Evolutionary conservation across 2,329 filamentous ascomycete species (phyloP).

Genomic region (Beauveria medogensis): DNA sequence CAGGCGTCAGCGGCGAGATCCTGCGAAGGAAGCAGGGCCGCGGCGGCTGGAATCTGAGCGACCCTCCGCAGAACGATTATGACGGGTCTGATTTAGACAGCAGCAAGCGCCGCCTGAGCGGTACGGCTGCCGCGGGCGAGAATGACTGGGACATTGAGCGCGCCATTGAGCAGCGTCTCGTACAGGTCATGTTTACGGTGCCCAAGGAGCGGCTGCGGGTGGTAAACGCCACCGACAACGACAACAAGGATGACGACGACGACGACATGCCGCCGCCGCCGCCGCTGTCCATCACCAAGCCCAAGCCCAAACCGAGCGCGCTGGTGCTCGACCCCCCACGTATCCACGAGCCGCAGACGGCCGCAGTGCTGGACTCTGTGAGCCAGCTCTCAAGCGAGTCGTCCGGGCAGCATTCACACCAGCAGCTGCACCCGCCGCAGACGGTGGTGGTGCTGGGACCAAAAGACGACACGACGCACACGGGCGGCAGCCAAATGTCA

Average conservation of each 20-base stretch:
- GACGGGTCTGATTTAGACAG: neutral
- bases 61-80: slow-evolving; percentile 7
- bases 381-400: slow-evolving; percentile 12
- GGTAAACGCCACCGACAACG: slow-evolving; percentile 67
- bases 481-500: neutral
- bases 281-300: neutral
- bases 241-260: slow-evolving; percentile 22
- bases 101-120: slow-evolving; percentile 20
- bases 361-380: slow-evolving; percentile 34
- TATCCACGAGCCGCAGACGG: slow-evolving; percentile 21
- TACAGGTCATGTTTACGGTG: slow-evolving; percentile 89
- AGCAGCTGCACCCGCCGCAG: neutral
- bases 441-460: neutral
- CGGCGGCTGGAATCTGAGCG: slow-evolving; percentile 41
- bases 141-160: slow-evolving; percentile 73
- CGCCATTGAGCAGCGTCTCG: slow-evolving; percentile 60
- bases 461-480: neutral
- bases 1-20: slow-evolving; percentile 39
- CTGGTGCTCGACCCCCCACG: slow-evolving; percentile 1
- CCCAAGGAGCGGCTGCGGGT: slow-evolving; percentile 78
- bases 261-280: neutral
- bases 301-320: neutral
- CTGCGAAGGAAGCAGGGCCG: slow-evolving; percentile 48
- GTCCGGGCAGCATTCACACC: neutral
- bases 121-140: slow-evolving; percentile 32